These are phyloP conservation scores for Cutaneotrichosporon cavernicola DNA, from an alignment of 1,284 basidiomycete genomes.

Conservation along the genomic window DNA sequence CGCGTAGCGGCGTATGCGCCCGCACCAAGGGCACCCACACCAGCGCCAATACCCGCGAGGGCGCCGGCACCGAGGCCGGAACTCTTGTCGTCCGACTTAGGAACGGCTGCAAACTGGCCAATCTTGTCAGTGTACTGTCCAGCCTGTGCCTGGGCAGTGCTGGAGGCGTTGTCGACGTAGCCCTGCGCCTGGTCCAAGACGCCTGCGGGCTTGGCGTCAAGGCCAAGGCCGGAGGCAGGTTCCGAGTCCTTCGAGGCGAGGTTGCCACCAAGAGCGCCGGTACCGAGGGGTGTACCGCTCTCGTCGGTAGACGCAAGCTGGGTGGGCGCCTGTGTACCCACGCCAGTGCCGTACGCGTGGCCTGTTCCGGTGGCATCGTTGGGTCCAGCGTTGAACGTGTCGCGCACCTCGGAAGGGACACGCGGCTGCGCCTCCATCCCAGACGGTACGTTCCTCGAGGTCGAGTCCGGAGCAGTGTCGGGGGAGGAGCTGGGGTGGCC, in stretches of 20 bases:
- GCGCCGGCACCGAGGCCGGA: background rate
- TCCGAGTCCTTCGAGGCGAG: background rate
- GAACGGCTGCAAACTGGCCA: background rate
- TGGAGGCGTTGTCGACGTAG: background rate
- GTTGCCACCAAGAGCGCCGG: background rate
- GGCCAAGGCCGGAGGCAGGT: background rate
- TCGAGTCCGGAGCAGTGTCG: background rate
- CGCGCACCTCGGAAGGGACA: background rate
- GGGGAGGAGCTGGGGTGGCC: background rate
- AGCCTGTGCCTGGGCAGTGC: background rate
- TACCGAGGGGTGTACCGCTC: background rate
- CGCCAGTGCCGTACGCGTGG: constrained; percentile 1
- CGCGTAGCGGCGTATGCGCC: background rate
- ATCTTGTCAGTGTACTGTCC: background rate
- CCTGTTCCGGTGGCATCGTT: background rate
- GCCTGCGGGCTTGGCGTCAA: background rate
- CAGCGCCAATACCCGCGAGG: background rate
- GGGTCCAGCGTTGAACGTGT: background rate
- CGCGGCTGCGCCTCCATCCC: background rate
- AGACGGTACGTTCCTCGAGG: background rate
- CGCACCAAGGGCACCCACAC: background rate
- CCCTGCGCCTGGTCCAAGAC: background rate
- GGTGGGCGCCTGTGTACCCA: background rate
- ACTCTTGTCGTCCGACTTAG: background rate
- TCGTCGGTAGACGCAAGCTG: background rate